Evolutionary conservation across 192 early-diverging fungal genomes (phyloP).

Genomic region (Entomortierella beljakovae): DNA sequence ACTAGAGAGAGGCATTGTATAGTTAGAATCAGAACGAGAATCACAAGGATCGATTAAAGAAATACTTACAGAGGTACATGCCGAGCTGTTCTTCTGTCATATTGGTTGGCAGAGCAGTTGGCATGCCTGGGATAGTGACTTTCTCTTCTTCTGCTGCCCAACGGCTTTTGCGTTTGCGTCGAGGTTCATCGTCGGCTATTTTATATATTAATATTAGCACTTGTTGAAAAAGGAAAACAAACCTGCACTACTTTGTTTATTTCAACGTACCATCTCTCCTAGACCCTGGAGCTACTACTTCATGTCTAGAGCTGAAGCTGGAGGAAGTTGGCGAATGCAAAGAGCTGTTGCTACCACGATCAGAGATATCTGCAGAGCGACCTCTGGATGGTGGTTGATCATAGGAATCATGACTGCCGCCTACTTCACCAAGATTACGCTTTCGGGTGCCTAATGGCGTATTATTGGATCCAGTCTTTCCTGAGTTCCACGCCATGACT

Average conservation of each 20-base stretch:
- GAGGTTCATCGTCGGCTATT: conserved; percentile 62
- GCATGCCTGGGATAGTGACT: conserved; percentile 79
- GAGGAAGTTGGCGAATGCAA: conserved; percentile 9
- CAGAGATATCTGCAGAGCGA: conserved; percentile 17
- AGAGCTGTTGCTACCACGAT: not conserved
- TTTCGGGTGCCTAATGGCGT: conserved; percentile 47
- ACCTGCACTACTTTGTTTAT: not conserved
- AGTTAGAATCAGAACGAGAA: conserved; percentile 4
- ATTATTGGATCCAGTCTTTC: conserved; percentile 46
- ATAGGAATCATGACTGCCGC: not conserved
- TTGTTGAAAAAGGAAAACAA: not conserved
- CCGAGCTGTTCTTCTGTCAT: conserved; percentile 87
- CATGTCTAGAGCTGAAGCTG: conserved; percentile 5
- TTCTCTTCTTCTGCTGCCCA: conserved; percentile 87
- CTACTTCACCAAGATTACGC: conserved; percentile 40
- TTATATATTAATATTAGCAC: not conserved
- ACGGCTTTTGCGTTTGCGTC: conserved; percentile 82
- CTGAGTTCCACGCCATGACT: conserved; percentile 41
- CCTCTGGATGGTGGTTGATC: conserved; percentile 21
- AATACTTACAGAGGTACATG: conserved; percentile 71
- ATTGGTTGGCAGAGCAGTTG: conserved; percentile 80
- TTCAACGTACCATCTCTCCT: conserved; percentile 9
- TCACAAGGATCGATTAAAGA: not conserved
- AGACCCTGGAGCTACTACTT: not conserved
- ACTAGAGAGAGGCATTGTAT: conserved; percentile 51